phyloP scores from a whole-genome alignment of 2,329 filamentous ascomycete species.

The Stromatinia cepivora region DNA sequence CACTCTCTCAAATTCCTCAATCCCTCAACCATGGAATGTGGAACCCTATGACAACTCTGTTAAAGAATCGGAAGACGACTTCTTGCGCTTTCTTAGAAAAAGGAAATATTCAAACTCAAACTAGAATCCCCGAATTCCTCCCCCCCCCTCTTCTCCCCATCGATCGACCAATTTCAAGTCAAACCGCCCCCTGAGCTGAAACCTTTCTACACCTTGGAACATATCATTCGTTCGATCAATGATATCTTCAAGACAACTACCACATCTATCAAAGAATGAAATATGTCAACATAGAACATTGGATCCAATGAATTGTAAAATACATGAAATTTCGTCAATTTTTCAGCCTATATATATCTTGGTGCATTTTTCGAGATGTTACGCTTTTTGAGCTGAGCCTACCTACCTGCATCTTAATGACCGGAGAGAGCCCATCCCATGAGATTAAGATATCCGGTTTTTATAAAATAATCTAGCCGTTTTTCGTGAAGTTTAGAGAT shows the following conservation, averaged over 20 bases:
- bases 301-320: background rate
- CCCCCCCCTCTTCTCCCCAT: background rate
- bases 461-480: background rate
- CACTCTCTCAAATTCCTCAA: background rate
- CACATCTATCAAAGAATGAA: background rate
- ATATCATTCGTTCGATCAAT: background rate
- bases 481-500: background rate
- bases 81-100: background rate
- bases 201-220: constrained; percentile 10
- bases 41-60: background rate
- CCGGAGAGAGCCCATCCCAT: background rate
- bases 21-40: constrained; percentile 16
- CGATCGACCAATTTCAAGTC: background rate
- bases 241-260: background rate
- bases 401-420: background rate
- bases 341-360: background rate
- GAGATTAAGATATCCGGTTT: background rate
- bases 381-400: constrained; percentile 5
- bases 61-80: background rate
- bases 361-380: background rate
- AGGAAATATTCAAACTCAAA: background rate
- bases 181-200: constrained; percentile 15
- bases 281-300: background rate
- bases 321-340: background rate
- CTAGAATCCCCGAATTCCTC: background rate